Conservation (phyloP, 805 yeast genomes). For the Candida golubevii region DNA sequence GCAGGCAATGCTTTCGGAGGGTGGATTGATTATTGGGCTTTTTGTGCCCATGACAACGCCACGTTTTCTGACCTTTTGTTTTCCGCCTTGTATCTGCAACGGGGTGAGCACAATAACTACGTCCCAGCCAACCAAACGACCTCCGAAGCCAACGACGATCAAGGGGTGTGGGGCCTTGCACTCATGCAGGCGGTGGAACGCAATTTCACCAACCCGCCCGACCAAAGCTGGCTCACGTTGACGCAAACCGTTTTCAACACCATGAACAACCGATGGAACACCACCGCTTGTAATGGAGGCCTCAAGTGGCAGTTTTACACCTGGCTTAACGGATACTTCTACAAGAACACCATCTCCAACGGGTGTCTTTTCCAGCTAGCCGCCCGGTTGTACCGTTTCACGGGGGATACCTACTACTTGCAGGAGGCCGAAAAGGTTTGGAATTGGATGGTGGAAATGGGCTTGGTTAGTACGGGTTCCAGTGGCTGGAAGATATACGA, state of each 20-base stretch:
- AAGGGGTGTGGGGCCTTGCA: conserved; percentile 49
- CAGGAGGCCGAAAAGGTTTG: conserved; percentile 41
- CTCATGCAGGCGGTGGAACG: conserved; percentile 45
- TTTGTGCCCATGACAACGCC: conserved; percentile 34
- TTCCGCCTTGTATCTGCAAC: conserved; percentile 41
- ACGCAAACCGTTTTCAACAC: conserved; percentile 43
- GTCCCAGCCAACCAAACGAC: conserved; percentile 43
- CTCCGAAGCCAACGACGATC: conserved; percentile 50
- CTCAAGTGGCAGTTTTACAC: conserved; percentile 47
- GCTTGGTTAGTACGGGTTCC: conserved; percentile 18
- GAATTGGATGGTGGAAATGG: conserved; percentile 40
- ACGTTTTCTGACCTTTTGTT: conserved; percentile 26
- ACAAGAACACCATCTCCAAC: conserved; percentile 42
- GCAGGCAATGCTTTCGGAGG: conserved; percentile 53
- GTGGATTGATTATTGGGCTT: conserved; percentile 35
- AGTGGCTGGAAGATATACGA: conserved; percentile 38
- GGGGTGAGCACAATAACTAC: conserved; percentile 37
- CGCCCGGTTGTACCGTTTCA: conserved; percentile 42
- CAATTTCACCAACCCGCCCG: conserved; percentile 31
- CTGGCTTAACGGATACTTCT: conserved; percentile 44
- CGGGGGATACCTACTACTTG: conserved; percentile 36
- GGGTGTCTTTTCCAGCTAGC: conserved; percentile 43
- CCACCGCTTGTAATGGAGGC: conserved; percentile 37
- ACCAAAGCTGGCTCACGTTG: conserved; percentile 36
- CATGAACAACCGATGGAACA: conserved; percentile 44